Percentiles rank a stretch among this genome's conserved stretches.
Conservation (phyloP, 1,284 basidiomycete species). For the Boletus subluridellus region DNA sequence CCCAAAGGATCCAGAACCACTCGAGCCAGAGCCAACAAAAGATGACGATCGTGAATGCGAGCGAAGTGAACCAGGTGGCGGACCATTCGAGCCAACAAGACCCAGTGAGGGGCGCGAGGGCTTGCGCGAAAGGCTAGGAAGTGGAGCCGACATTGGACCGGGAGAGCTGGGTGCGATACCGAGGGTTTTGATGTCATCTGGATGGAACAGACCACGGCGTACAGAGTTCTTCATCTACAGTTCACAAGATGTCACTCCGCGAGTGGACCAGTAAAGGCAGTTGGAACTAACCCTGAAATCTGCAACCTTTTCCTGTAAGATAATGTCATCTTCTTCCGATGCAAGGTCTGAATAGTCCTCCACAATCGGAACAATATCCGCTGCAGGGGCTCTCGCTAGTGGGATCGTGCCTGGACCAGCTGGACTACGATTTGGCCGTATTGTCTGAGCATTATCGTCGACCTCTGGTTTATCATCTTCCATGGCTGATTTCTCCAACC, state of each 20-base stretch:
- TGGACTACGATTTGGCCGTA: constrained; percentile 69
- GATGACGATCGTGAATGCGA: constrained; percentile 57
- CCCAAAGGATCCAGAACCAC: constrained; percentile 55
- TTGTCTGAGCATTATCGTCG: constrained; percentile 75
- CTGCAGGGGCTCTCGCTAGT: constrained; percentile 57
- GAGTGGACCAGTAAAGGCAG: neutral
- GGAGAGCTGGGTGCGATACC: constrained; percentile 49
- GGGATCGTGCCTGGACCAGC: constrained; percentile 48
- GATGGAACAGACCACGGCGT: constrained; percentile 76
- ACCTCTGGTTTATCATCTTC: constrained; percentile 64
- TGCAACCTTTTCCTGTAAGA: constrained; percentile 71
- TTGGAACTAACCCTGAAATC: constrained; percentile 65
- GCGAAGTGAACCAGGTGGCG: constrained; percentile 27
- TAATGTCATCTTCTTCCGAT: constrained; percentile 68
- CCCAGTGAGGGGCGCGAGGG: constrained; percentile 48
- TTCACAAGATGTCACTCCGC: neutral
- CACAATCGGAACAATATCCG: constrained; percentile 60
- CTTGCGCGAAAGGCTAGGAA: constrained; percentile 48
- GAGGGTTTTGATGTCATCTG: constrained; percentile 78
- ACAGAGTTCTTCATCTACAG: constrained; percentile 65
- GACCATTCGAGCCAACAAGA: constrained; percentile 29
- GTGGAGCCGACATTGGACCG: constrained; percentile 61
- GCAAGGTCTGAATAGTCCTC: constrained; percentile 91
- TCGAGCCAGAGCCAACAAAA: constrained; percentile 42
- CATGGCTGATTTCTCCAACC: constrained; percentile 54